Base-by-base conservation (phyloP, 2,329 filamentous ascomycete genomes). In the Lachnellula hyalina region DNA sequence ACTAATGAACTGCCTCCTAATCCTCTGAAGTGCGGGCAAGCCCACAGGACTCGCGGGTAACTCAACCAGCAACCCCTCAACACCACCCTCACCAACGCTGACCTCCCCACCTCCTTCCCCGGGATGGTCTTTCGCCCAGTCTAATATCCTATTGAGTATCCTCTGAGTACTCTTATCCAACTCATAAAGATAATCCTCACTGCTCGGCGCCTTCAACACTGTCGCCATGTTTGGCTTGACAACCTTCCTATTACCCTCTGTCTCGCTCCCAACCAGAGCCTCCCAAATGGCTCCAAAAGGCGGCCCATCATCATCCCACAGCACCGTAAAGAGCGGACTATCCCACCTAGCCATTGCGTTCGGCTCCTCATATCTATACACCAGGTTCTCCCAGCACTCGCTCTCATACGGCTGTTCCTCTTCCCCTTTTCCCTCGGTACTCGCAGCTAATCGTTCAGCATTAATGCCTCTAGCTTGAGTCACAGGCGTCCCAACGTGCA, bases 261-360 rank as follows among this genome's bases (percentile, higher is more conserved):
- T 86, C 51, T 78, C 77, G 32, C 70, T 75, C 35, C 78, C 80
- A 14, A 83, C 70, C 54, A 94, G 73, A 2, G 84, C 81, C 42
- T 92, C 87, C 89, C 89, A 94, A 54, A 94, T 80, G 54, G 79
- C 77, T 47, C 86, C 82, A 58, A 84, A 87, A 2, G 84, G 83
- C n/a, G 79, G 79, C 54, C 78, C 78, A 53, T 80, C 80, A 68
- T 95, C 90, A 45, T 91, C 85, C 77, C 86, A 89, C 11, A 90
- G 79, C 0, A 94, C 78, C 4, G 87, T 87, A 71, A 93, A 94
- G 2, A 94, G 77, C 1, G 90, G 89, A 52, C 85, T 87, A 69
- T 95, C 89, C 90, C 90, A 95, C 44, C 89, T 76, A 2, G 81
- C 86, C 87, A 93, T 92, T 21, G 85, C 82, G 68, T 93, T 94